These are phyloP conservation scores for Penicillium subrubescens DNA, from an alignment of 495 filamentous ascomycete genomes.

Conservation along the genomic window DNA sequence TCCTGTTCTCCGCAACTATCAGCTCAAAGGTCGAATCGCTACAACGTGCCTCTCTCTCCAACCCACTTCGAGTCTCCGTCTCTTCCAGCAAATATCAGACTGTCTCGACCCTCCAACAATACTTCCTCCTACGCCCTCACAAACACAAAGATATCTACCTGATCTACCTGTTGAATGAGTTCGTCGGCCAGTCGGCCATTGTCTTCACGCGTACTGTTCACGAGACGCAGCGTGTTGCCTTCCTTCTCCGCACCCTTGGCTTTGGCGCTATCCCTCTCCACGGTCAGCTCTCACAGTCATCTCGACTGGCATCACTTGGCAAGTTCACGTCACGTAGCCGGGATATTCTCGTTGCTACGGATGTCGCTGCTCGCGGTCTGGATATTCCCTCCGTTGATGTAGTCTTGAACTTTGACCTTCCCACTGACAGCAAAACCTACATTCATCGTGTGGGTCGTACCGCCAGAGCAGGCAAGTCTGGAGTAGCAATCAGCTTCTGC, in stretches of 20 bases:
- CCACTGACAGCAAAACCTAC: constrained; percentile 84
- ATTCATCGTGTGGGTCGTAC: constrained; percentile 95
- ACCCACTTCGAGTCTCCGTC: constrained; percentile 77
- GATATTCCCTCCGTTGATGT: constrained; percentile 93
- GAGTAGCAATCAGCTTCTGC: constrained; percentile 77
- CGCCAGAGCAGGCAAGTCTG: constrained; percentile 83
- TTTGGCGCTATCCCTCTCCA: constrained; percentile 89
- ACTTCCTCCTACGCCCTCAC: constrained; percentile 82
- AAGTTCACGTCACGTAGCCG: constrained; percentile 74
- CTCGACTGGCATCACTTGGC: constrained; percentile 79
- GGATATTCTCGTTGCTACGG: constrained; percentile 91
- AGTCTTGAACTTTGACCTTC: constrained; percentile 86
- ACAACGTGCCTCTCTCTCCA: constrained; percentile 81
- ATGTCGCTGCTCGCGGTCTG: constrained; percentile 90
- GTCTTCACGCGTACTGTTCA: constrained; percentile 93
- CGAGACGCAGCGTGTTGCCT: constrained; percentile 81
- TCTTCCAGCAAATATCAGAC: constrained; percentile 79
- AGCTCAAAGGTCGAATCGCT: constrained; percentile 88
- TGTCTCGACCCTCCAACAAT: constrained; percentile 80
- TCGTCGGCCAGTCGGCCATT: constrained; percentile 78
- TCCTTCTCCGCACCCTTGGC: constrained; percentile 77
- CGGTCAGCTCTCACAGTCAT: constrained; percentile 82
- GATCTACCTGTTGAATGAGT: constrained; percentile 81
- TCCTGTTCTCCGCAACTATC: constrained; percentile 94
- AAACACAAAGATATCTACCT: constrained; percentile 92